A percentile compares a stretch with the other conserved stretches of the same genome.
phyloP scores from a whole-genome alignment of 1,284 basidiomycete genomes.

The Boletus sp. region DNA sequence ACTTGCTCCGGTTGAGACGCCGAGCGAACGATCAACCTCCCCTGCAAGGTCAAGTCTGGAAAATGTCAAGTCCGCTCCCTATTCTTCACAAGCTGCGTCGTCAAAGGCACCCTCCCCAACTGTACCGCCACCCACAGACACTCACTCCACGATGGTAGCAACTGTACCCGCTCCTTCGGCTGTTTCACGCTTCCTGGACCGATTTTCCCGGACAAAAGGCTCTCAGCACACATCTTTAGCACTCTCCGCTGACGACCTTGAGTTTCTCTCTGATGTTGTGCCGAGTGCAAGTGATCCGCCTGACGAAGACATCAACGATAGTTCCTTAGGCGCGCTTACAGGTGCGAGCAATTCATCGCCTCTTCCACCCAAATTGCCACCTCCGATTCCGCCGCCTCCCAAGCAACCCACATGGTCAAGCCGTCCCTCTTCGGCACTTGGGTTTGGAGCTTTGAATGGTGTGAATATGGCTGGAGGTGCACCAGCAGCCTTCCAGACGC shows the following conservation, averaged over 20 bases:
- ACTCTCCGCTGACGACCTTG: conserved; percentile 66
- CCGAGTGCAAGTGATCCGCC: conserved; percentile 48
- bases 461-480: neutral
- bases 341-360: conserved; percentile 41
- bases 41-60: conserved; percentile 37
- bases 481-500: neutral
- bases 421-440: conserved; percentile 18
- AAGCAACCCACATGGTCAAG: conserved; percentile 23
- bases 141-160: conserved; percentile 19
- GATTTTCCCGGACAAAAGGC: conserved; percentile 54
- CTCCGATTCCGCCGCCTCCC: conserved; percentile 43
- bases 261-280: conserved; percentile 71
- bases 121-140: conserved; percentile 10
- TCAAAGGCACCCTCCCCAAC: conserved; percentile 19
- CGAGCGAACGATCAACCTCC: conserved; percentile 27
- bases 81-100: conserved; percentile 20
- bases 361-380: conserved; percentile 46
- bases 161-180: conserved; percentile 45
- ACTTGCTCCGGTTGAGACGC: conserved; percentile 10
- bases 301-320: conserved; percentile 35
- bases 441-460: conserved; percentile 2
- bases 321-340: conserved; percentile 36
- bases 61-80: conserved; percentile 18
- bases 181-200: conserved; percentile 66
- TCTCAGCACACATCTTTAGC: conserved; percentile 50